Base-by-base conservation (phyloP, 148 eudicot species). In the Camellia lanceoleosa region DNA sequence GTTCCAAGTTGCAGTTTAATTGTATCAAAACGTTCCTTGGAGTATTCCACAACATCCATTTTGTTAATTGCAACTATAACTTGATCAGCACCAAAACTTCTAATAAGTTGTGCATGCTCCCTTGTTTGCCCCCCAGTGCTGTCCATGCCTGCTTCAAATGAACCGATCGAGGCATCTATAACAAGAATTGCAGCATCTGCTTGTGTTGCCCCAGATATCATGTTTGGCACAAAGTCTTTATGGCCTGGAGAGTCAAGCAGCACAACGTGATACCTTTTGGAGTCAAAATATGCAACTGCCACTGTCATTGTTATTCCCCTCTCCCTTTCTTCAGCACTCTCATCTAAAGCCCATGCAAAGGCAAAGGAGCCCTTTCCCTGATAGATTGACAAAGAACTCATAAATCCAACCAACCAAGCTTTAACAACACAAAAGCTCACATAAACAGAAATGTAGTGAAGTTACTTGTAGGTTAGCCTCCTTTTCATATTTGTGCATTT, bases 301-400 rank as follows among this genome's bases (percentile, higher is more conserved):
- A 96, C 99, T 18, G 94, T 96, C 99, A 96, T 96, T 61, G 99
- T 96, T 83, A 96, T 91, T 70, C 99, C 99, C 81, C 99, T 87
- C 84, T 96, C 99, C 80, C 99, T 90, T 89, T 96, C 99, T 92
- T 96, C 99, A 70, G 88, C 84, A 85, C 98, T 92, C 86, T 96
- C 95, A 89, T 96, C 99, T 84, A 96, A 84, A 60, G 98, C 97
- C 98, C 98, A 96, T 74, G 99, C 99, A 89, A 90, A 96, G 60
- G 99, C 93, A 87, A 93, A 96, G 60, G 99, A 96, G 56, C 98
- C 98, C 83, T 96, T 96, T 71, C 99, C 99, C 99, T 96, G 82
- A 74, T 67, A 62, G 62, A 71, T 71, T 11, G 78, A 81, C 52
- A 83, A 78, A 76, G 7, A 43, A 46, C 20, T 61, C 67, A 61